phyloP scores from a whole-genome alignment of 140 eudicot species.

The Erigeron philadelphicus region DNA sequence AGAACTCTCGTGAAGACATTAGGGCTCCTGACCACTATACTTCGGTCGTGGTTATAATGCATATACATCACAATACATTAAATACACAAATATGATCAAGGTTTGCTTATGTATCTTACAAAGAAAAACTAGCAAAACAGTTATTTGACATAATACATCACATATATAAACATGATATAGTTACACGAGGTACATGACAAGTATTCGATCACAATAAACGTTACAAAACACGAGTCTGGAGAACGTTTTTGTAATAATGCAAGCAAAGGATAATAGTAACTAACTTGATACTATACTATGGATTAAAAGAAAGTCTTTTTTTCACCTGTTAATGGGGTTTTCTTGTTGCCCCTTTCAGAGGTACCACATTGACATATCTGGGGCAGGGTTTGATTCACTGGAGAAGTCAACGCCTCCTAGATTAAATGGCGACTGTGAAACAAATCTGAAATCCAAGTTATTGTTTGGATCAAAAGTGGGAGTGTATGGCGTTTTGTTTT shows the following conservation, averaged over 20 bases:
- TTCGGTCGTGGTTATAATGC: too few relatives aligned
- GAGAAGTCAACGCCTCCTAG: slow-evolving; percentile 42
- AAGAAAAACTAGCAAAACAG: slow-evolving; percentile 13
- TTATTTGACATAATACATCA: slow-evolving; percentile 27
- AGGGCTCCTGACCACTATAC: too few relatives aligned
- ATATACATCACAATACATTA: background rate
- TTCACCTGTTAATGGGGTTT: slow-evolving; percentile 30
- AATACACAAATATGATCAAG: background rate
- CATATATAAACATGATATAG: slow-evolving; percentile 34
- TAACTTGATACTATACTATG: slow-evolving; percentile 37
- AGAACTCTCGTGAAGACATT: too few relatives aligned
- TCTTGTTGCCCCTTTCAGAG: slow-evolving; percentile 30
- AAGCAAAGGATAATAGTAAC: slow-evolving; percentile 16
- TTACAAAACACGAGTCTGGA: slow-evolving; percentile 26
- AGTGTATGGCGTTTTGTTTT: slow-evolving; percentile 36
- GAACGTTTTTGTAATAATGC: slow-evolving; percentile 23
- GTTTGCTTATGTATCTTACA: background rate
- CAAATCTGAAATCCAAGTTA: slow-evolving; percentile 48
- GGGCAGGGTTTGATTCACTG: slow-evolving; percentile 41
- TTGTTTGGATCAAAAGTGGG: slow-evolving; percentile 39
- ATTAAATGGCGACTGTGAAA: slow-evolving; percentile 44
- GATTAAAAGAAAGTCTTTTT: slow-evolving; percentile 22
- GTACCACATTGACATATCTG: slow-evolving; percentile 51
- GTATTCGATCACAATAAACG: slow-evolving; percentile 27
- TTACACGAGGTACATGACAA: slow-evolving; percentile 22